Conservation (phyloP, 202 grass and related monocot species). For the Zoysia matrella region DNA sequence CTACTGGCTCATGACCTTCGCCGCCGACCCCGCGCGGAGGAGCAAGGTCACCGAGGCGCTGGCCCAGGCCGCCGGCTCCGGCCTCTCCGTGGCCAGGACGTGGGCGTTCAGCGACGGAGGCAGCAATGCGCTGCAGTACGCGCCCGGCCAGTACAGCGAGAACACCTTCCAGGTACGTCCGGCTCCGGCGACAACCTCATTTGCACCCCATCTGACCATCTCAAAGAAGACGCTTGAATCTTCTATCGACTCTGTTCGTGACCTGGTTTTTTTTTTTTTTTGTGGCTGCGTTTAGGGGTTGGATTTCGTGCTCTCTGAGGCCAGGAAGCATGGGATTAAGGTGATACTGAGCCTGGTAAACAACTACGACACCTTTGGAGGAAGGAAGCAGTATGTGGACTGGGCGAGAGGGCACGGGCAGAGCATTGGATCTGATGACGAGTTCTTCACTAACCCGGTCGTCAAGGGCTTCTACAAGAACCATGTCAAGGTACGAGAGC, state of each 20-base stretch:
- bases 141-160: conserved; percentile 82
- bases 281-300: conserved; percentile 51
- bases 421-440: conserved; percentile 72
- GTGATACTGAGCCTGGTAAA: conserved; percentile 85
- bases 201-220: background rate
- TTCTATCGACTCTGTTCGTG: no score
- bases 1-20: conserved; percentile 90
- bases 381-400: conserved; percentile 84
- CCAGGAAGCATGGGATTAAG: conserved; percentile 64
- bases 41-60: conserved; percentile 64
- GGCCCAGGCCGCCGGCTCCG: conserved; percentile 54
- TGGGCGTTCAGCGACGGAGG: conserved; percentile 88
- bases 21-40: conserved; percentile 63
- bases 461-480: conserved; percentile 87
- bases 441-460: conserved; percentile 81
- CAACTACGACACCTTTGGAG: conserved; percentile 77
- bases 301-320: conserved; percentile 90
- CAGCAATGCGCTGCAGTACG: conserved; percentile 59
- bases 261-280: background rate
- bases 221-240: background rate
- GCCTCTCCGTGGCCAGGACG: conserved; percentile 79
- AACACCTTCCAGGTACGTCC: conserved; percentile 63
- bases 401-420: conserved; percentile 83
- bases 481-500: conserved; percentile 73
- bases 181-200: conserved; percentile 27